A percentile compares a stretch with the other conserved stretches of the same genome.
phyloP scores from a whole-genome alignment of 2,329 filamentous ascomycete species.

The Dryadomyces quercus-mongolicae region DNA sequence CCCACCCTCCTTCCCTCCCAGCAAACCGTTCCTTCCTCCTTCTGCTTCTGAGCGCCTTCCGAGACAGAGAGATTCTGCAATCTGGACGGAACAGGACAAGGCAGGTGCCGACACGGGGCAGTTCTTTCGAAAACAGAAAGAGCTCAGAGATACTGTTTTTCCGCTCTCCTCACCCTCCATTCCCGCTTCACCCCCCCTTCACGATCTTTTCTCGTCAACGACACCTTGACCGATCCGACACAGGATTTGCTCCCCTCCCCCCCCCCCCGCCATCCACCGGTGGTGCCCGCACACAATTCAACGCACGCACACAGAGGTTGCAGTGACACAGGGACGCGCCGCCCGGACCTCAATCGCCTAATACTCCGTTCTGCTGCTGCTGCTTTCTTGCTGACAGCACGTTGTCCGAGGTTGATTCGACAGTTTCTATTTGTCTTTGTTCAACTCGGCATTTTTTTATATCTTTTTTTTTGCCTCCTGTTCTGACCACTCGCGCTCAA shows the following conservation, averaged over 20 bases:
- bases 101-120: background rate
- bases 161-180: background rate
- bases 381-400: background rate
- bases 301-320: background rate
- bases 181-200: background rate
- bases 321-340: background rate
- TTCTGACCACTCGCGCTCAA: background rate
- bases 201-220: background rate
- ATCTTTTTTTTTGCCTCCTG: background rate
- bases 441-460: background rate
- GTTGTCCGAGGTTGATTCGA: background rate
- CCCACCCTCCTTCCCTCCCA: background rate
- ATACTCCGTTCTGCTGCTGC: background rate
- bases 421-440: background rate
- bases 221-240: background rate
- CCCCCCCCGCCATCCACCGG: background rate
- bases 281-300: background rate
- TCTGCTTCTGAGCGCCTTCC: background rate
- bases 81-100: background rate
- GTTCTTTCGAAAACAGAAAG: background rate
- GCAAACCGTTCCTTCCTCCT: constrained; percentile 1
- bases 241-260: background rate
- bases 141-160: background rate
- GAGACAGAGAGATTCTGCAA: background rate
- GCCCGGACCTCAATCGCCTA: background rate